Conservation (phyloP, 2,329 filamentous ascomycete species). For the Cercospora sp. region DNA sequence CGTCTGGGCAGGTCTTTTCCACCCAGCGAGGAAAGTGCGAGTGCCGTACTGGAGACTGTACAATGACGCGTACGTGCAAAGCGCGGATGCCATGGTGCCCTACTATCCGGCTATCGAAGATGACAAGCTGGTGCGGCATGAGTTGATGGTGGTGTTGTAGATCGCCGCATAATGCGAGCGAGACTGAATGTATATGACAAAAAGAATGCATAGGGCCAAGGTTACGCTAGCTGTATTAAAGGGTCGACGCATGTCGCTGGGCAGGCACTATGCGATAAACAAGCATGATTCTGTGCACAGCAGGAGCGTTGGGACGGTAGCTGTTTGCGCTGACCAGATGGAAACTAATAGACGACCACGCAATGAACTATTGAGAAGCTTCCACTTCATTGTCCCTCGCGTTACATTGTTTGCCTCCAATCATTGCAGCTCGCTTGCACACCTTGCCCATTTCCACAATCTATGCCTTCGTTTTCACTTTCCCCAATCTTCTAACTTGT, state of each 20-base stretch:
- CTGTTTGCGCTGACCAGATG: constrained; percentile 5
- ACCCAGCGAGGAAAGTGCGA: constrained; percentile 91
- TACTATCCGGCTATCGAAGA: constrained; percentile 89
- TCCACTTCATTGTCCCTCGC: background rate
- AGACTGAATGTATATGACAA: background rate
- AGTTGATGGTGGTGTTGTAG: constrained; percentile 30
- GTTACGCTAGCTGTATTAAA: background rate
- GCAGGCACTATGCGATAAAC: background rate
- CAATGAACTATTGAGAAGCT: background rate
- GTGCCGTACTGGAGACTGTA: constrained; percentile 95
- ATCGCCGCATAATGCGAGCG: background rate
- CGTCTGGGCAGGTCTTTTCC: constrained; percentile 95
- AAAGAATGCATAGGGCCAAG: background rate
- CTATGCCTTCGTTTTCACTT: background rate
- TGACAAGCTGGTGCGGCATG: constrained; percentile 70
- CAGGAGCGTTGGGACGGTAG: background rate
- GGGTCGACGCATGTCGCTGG: background rate
- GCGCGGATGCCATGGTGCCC: constrained; percentile 90
- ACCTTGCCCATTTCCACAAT: background rate
- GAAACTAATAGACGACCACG: background rate
- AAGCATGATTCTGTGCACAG: background rate
- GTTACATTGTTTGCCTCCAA: background rate
- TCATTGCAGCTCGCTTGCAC: background rate
- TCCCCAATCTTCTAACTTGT: background rate
- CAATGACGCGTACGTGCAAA: constrained; percentile 94